Conservation (phyloP, 192 early-diverging fungal species). For the Helicostylum pulchrum region DNA sequence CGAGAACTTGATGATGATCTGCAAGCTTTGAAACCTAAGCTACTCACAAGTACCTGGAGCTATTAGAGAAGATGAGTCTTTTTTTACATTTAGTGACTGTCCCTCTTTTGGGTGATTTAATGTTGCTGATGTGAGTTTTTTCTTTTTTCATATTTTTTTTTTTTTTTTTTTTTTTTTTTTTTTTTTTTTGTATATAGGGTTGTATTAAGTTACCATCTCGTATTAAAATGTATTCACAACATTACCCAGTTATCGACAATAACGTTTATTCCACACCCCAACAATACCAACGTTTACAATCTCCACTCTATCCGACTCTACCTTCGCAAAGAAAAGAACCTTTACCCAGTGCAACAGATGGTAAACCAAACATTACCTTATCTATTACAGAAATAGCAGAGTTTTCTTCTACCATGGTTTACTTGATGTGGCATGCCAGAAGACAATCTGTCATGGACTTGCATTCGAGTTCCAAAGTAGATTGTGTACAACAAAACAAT, state of each 20-base stretch:
- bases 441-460: conserved; percentile 35
- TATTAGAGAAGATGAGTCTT: too few relatives aligned
- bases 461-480: conserved; percentile 17
- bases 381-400: conserved; percentile 41
- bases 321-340: neutral
- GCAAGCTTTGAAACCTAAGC: too few relatives aligned
- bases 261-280: neutral
- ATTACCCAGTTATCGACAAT: neutral
- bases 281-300: neutral
- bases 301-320: neutral
- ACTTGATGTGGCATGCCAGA: conserved; percentile 48
- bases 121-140: too few relatives aligned
- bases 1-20: too few relatives aligned
- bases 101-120: too few relatives aligned
- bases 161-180: too few relatives aligned
- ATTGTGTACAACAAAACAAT: neutral
- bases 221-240: conserved; percentile 2
- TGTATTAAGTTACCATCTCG: too few relatives aligned
- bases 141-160: neutral
- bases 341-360: conserved; percentile 23
- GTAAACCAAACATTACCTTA: conserved; percentile 4
- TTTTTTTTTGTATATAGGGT: too few relatives aligned
- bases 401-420: conserved; percentile 58
- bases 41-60: too few relatives aligned
- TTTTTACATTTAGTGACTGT: too few relatives aligned